Percentiles rank a stretch among this genome's conserved stretches.
These are phyloP conservation scores for Auriscalpium microsporum DNA, from an alignment of 768 basidiomycete species.

Conservation along the genomic window DNA sequence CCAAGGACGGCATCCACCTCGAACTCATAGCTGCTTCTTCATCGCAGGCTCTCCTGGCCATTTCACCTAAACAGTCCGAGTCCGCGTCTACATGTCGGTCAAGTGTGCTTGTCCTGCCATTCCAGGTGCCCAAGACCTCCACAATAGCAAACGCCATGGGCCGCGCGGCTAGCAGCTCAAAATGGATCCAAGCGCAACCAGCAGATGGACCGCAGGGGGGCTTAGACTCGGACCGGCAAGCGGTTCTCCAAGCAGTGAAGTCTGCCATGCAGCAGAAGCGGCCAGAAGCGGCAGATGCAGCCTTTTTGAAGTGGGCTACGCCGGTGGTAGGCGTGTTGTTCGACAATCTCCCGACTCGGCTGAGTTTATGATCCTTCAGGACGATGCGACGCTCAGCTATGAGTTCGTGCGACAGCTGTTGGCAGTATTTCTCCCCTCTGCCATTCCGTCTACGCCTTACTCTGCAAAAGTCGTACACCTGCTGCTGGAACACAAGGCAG, in stretches of 20 bases:
- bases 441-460: conserved; percentile 29
- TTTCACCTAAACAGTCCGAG: conserved; percentile 29
- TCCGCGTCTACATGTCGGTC: conserved; percentile 28
- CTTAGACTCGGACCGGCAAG: conserved; percentile 19
- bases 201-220: not conserved
- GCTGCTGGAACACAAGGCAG: conserved; percentile 47
- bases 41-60: conserved; percentile 45
- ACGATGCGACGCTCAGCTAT: conserved; percentile 26
- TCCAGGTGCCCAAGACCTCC: conserved; percentile 42
- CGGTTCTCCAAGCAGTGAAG: conserved; percentile 32
- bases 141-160: conserved; percentile 60
- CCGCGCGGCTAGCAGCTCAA: conserved; percentile 31
- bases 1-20: conserved; percentile 24
- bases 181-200: conserved; percentile 32
- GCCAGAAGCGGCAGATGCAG: conserved; percentile 44
- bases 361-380: not conserved
- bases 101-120: conserved; percentile 51
- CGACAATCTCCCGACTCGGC: no score
- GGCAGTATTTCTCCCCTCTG: conserved; percentile 36
- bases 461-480: conserved; percentile 47
- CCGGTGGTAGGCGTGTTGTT: not conserved
- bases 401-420: conserved; percentile 55
- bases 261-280: conserved; percentile 34
- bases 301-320: conserved; percentile 54
- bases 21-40: conserved; percentile 26